phyloP scores from a whole-genome alignment of 2,329 filamentous ascomycete genomes.

The Cytospora chrysosperma region DNA sequence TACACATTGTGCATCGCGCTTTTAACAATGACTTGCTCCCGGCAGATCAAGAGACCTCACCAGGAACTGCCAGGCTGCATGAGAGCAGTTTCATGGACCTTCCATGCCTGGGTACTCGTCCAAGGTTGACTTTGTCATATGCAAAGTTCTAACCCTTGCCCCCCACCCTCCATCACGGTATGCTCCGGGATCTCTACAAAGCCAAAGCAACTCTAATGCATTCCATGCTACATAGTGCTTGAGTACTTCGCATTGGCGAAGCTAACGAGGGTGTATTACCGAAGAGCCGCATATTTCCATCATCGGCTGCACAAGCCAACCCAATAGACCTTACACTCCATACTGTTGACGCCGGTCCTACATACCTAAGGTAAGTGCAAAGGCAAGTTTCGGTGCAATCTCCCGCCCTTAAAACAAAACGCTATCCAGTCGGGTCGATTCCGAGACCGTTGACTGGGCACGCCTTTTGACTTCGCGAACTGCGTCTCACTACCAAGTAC shows the following conservation, averaged over 20 bases:
- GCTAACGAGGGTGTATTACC: neutral
- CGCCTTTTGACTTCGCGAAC: neutral
- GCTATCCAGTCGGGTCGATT: neutral
- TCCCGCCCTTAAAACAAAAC: conserved; percentile 13
- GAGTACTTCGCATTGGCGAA: neutral
- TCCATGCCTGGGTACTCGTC: neutral
- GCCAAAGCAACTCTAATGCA: conserved; percentile 9
- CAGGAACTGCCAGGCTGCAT: neutral
- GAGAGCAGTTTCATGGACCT: neutral
- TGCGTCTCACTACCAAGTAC: conserved; percentile 7
- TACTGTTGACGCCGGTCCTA: neutral
- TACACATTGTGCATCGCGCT: no score
- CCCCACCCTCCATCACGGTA: neutral
- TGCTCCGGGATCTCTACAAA: neutral
- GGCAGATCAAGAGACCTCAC: neutral
- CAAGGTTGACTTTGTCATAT: neutral
- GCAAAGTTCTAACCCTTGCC: neutral
- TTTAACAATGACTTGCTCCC: neutral
- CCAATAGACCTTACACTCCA: neutral
- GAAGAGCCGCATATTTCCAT: neutral
- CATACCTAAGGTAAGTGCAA: neutral
- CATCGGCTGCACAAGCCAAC: conserved; percentile 7
- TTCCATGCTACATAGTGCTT: neutral
- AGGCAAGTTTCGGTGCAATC: neutral
- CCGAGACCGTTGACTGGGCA: neutral